phyloP scores from a whole-genome alignment of 768 basidiomycete genomes.

The Zangia roseola region DNA sequence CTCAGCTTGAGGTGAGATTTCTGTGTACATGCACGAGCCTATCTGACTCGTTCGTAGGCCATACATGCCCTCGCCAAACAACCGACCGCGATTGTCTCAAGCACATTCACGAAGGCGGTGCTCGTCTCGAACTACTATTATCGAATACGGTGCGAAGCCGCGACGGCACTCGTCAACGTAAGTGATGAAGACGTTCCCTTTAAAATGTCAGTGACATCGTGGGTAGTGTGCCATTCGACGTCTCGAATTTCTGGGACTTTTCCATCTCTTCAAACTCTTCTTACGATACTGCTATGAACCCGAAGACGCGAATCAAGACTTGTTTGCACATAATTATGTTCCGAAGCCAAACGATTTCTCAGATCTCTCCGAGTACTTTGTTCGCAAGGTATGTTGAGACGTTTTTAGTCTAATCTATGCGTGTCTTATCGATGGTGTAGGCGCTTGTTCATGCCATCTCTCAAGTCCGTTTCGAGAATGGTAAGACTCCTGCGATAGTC shows the following conservation, averaged over 20 bases:
- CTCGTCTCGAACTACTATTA: constrained; percentile 96
- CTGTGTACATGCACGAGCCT: neutral
- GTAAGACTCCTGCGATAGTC: constrained; percentile 83
- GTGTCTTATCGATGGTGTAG: constrained; percentile 38
- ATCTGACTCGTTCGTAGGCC: constrained; percentile 57
- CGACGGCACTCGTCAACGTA: constrained; percentile 77
- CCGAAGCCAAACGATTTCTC: constrained; percentile 94
- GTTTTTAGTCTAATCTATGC: neutral
- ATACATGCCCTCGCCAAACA: constrained; percentile 80
- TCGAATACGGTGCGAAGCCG: constrained; percentile 94
- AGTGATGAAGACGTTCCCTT: constrained; percentile 27
- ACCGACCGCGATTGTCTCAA: constrained; percentile 83
- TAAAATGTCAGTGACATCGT: constrained; percentile 11
- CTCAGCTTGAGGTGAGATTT: constrained; percentile 84
- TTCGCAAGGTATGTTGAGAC: constrained; percentile 68
- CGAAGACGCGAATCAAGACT: constrained; percentile 74
- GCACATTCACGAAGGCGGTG: constrained; percentile 89
- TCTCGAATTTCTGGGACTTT: constrained; percentile 86
- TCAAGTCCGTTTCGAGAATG: constrained; percentile 81
- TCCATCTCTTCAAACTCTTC: constrained; percentile 95
- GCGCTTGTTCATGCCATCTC: constrained; percentile 80
- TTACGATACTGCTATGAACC: constrained; percentile 88
- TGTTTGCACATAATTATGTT: constrained; percentile 87
- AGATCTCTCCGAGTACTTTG: constrained; percentile 89
- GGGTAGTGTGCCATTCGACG: constrained; percentile 77